These are phyloP conservation scores for Aspergillus niger DNA, from an alignment of 2,329 filamentous ascomycete genomes.

Conservation along the genomic window DNA sequence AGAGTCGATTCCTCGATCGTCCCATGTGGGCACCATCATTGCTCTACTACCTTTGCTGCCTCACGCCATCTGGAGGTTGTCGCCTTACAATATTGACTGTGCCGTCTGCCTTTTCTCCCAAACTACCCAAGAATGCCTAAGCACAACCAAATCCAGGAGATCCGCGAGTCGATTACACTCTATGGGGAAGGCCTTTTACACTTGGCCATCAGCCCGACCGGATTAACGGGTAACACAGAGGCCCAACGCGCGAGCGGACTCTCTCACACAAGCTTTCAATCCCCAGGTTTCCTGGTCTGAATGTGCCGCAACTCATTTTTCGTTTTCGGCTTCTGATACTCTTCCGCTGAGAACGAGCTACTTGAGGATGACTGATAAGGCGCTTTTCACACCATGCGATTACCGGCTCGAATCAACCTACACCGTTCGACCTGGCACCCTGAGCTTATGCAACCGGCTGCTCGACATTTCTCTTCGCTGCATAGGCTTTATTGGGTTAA, in stretches of 20 bases:
- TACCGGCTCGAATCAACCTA: constrained; percentile 5
- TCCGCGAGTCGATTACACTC: constrained; percentile 14
- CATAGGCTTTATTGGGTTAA: constrained; percentile 4
- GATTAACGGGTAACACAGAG: constrained; percentile 21
- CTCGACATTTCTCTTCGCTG: constrained; percentile 20
- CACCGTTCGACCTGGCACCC: constrained; percentile 6
- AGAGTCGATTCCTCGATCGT: constrained; percentile 13
- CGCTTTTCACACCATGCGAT: neutral
- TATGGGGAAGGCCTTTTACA: constrained; percentile 9
- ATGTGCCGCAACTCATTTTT: neutral
- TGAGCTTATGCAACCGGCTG: constrained; percentile 22
- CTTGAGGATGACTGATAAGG: neutral
- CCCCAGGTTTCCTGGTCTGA: neutral
- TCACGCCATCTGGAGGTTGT: constrained; percentile 16
- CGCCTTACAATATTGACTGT: constrained; percentile 21
- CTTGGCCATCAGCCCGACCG: constrained; percentile 20
- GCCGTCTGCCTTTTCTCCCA: constrained; percentile 3
- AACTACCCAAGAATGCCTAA: constrained; percentile 12
- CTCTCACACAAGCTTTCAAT: neutral
- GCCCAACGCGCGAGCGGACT: constrained; percentile 15
- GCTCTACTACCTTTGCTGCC: constrained; percentile 21
- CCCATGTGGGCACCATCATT: constrained; percentile 21
- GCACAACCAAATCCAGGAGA: constrained; percentile 12
- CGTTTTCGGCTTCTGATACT: neutral
- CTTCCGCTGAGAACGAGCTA: neutral